Percentiles rank a stretch among this genome's conserved stretches.
Evolutionary conservation across 805 yeast genomes (phyloP).

Genomic region (Yarrowia sp.): DNA sequence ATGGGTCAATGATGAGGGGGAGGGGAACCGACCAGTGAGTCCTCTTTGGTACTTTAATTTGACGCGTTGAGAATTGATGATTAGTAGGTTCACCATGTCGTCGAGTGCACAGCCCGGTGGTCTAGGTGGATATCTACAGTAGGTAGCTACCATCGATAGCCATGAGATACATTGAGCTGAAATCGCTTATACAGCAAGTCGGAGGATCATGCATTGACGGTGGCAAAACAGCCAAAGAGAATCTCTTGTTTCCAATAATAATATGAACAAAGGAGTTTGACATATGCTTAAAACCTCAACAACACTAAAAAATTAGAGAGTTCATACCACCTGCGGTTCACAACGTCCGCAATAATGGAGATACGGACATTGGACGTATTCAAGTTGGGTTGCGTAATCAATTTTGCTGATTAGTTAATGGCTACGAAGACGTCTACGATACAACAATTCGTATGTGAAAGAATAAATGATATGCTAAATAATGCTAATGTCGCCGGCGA

Average conservation of each 20-base stretch:
- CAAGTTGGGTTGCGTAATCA: no score
- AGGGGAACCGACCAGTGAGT: neutral
- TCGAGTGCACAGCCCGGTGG: no score
- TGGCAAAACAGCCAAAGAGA: neutral
- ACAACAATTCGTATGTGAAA: neutral
- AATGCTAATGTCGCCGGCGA: slow-evolving; percentile 25
- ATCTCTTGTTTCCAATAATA: neutral
- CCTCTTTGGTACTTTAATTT: neutral
- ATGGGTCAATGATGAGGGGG: neutral
- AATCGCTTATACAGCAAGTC: no score
- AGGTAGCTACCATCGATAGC: no score
- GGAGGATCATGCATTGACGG: neutral
- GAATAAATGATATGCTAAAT: neutral
- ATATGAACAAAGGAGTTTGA: slow-evolving; percentile 2
- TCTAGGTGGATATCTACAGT: no score
- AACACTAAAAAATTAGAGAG: neutral
- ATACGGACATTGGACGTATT: neutral
- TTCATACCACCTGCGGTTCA: neutral
- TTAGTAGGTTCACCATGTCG: slow-evolving; percentile 7
- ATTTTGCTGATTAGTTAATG: no score
- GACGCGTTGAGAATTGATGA: slow-evolving; percentile 1
- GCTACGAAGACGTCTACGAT: neutral
- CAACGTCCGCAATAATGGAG: neutral
- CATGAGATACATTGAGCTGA: no score
- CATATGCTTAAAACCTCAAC: slow-evolving; percentile 11